phyloP scores from a whole-genome alignment of 306 rosid genomes.

The Cucumis sativus region DNA sequence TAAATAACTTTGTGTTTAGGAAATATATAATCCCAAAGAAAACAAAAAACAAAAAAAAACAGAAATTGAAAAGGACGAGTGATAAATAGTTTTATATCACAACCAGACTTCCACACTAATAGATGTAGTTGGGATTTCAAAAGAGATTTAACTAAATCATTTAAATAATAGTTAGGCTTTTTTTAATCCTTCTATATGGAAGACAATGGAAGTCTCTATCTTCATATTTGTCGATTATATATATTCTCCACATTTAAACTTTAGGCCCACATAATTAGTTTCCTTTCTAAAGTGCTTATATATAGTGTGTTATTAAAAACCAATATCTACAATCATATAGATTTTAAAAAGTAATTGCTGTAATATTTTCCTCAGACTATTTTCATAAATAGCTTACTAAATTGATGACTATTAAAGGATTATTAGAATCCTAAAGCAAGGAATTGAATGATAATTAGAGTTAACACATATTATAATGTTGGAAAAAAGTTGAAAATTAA shows the following conservation, averaged over 20 bases:
- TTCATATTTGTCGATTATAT: neutral
- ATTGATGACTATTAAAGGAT: neutral
- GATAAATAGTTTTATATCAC: neutral
- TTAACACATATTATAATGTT: neutral
- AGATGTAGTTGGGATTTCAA: neutral
- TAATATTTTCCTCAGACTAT: neutral
- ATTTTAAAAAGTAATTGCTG: neutral
- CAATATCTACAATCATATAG: neutral
- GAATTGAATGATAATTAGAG: neutral
- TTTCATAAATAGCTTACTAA: no score
- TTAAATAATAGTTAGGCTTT: neutral
- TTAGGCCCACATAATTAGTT: neutral
- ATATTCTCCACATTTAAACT: neutral
- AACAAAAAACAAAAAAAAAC: neutral
- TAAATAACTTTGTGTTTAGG: neutral
- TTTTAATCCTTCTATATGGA: neutral
- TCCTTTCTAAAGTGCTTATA: neutral
- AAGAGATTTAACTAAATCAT: neutral
- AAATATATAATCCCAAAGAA: neutral
- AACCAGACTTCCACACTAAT: neutral
- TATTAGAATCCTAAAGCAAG: neutral
- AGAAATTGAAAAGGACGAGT: neutral
- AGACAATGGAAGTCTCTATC: neutral
- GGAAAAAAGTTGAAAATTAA: neutral
- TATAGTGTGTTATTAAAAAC: neutral